Evolutionary conservation across 2,329 filamentous ascomycete genomes (phyloP), one percentile per base, ranked within the genome.

Genomic region (Corniculantispora saksenae): DNA sequence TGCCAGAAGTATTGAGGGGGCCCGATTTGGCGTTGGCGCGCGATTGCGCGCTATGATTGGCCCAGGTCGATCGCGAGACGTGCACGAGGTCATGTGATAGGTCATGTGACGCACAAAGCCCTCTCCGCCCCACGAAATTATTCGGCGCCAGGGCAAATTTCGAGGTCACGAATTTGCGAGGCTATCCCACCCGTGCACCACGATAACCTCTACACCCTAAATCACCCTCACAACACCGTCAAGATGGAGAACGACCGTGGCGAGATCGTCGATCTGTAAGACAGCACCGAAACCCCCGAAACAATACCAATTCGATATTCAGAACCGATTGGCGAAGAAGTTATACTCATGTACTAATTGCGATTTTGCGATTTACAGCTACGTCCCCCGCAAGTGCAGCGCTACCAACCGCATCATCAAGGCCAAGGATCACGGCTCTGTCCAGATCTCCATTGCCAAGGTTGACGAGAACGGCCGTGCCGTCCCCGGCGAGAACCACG

Each of bases 241-340:
- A 94, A 88, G 84, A 99, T 98, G 95, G 95, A 99, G 89, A 99
- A 99, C 93, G 95, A 98, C 88, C 93, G 93, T 86, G 94, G 94
- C 86, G 93, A 98, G 85, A 94, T 97, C 86, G 95, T 98, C 83
- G 94, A 98, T 86, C 93, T 97, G 93, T 97, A 90, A 84, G 90
- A 83, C 73, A 53, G 43, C 63, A 29, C 55, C 57, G 54, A 65
- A 55, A 61, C 21, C 19, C 40, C 17, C 61, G 35, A 35, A 17
- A 35, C 32, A 54, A 64, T 55, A 64, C 53, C 56, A 47, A 64
- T 53, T 59, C 48, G 25, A 53, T 27, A n/a, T 29, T 15, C 32
- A 55, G 23, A 61, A 27, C 1, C 59, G 50, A 64, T 58, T 58
- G 67, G 56, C 65, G 65, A 70, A 67, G 10, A 35, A 54, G 10